Base-by-base conservation (phyloP, 2,329 filamentous ascomycete species). In the Fusarium heterosporum region DNA sequence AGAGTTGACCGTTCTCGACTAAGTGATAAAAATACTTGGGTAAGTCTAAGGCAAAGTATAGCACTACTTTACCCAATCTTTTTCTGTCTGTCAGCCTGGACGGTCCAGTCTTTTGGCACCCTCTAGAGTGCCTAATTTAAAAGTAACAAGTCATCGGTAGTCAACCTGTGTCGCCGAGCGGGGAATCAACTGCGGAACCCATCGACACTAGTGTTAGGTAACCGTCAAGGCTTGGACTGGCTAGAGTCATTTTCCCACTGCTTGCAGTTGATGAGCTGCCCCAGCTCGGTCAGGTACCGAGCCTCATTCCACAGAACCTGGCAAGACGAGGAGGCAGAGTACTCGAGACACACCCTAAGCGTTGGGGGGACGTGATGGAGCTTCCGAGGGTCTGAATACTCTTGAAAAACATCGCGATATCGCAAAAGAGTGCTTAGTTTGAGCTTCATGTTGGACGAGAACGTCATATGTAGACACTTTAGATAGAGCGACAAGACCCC, bases 281-380 rank as follows among this genome's bases (percentile, higher is more conserved):
- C 66, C 62, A 68, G 68, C 64, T 72, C 70, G 70, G 70, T 73
- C 70, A 72, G 56, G 61, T 72, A 68, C 70, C 70, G 70, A 72
- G 63, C 54, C 48, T 63, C 52, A 57, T 48, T 42, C 36, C 46
- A 65, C 59, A 66, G 51, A 50, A 55, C 64, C 64, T 32, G 64
- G 64, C 39, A 68, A 45, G 36, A 63, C 42, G 64, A 61, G 32
- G 49, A 51, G 36, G n/a, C 17, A 40, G 36, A 50, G 52, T 58
- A 66, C 65, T 68, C 61, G 61, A 55, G 65, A 62, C 66, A 66
- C 66, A 48, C 66, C 66, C 66, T 62, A n/a, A 63, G 25, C 22
- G 46, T 43, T 60, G 56, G 62, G 49, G 56, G 57, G 53, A 59
- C 16, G 41, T 17, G 38, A 55, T 50, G 30, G 52, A 56, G 47